Conservation (phyloP, 2,329 filamentous ascomycete species). For the Pseudogymnoascus sp. region DNA sequence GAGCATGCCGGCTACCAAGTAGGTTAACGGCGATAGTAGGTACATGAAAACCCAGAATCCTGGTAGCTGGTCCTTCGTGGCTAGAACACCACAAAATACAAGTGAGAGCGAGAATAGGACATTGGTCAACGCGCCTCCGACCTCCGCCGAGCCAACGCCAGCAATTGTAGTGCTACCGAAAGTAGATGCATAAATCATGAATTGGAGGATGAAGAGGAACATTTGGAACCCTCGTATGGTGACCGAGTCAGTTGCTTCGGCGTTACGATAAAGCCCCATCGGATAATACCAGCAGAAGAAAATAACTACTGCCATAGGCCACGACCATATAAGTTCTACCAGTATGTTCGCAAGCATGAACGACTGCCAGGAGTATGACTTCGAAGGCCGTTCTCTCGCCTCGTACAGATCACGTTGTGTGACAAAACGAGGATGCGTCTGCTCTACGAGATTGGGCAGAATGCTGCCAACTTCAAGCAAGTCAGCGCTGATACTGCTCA, state of each 20-base stretch:
- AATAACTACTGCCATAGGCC: slow-evolving; percentile 63
- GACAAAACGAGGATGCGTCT: slow-evolving; percentile 63
- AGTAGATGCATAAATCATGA: slow-evolving; percentile 74
- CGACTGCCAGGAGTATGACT: slow-evolving; percentile 26
- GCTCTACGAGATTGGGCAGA: slow-evolving; percentile 33
- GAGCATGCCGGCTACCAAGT: slow-evolving; percentile 67
- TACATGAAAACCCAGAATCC: slow-evolving; percentile 82
- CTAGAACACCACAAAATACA: slow-evolving; percentile 69
- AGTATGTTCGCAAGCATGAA: slow-evolving; percentile 43
- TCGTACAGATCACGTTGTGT: slow-evolving; percentile 61
- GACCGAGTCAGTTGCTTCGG: slow-evolving; percentile 51
- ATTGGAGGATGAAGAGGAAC: slow-evolving; percentile 67
- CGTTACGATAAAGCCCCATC: slow-evolving; percentile 66
- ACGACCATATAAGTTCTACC: slow-evolving; percentile 76
- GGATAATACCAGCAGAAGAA: slow-evolving; percentile 81
- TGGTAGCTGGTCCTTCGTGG: slow-evolving; percentile 53
- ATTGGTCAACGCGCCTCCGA: slow-evolving; percentile 67
- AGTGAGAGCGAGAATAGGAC: slow-evolving; percentile 65
- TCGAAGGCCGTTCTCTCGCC: slow-evolving; percentile 18
- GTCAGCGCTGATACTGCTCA: slow-evolving; percentile 22
- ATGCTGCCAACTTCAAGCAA: slow-evolving; percentile 42
- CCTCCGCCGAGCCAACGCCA: slow-evolving; percentile 66
- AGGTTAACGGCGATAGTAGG: slow-evolving; percentile 72
- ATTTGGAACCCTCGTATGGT: slow-evolving; percentile 66
- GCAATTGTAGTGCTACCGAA: slow-evolving; percentile 73